Evolutionary conservation across 164 flowering plant genomes (phyloP), one percentile per base, ranked within the genome.

Genomic region (Vitis rotundifolia): DNA sequence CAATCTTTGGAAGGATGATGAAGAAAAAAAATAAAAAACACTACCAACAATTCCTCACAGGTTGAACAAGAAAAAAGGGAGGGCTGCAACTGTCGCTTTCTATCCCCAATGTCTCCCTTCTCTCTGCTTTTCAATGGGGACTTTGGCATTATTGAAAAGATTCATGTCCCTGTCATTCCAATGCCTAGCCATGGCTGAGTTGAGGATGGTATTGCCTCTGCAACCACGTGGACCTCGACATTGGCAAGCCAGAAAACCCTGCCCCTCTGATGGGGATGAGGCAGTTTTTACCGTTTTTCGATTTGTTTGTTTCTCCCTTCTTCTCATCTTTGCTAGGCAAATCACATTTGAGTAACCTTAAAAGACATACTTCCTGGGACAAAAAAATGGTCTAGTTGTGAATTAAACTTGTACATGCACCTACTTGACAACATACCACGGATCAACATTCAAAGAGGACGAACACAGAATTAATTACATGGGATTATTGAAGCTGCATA

Each of bases 11-110:
- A 59, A 64, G 53, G n/a, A 48, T 49, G 57, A 67, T 56, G 37
- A 59, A 64, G 59, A 9, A 53, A 3, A 53, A 37, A 22, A 19
- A 58, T 58, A 61, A 28, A 28, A 63, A 12, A 37, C 6, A 6
- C 11, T 54, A 49, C 58, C 72, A 74, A 69, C 64, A 70, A 60
- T 75, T 68, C 58, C 71, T 70, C 52, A 67, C 49, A 55, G 49
- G 19, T 55, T 54, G 15, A 60, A 64, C 11, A 49, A 66, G 16
- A 61, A 69, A 29, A 57, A 37, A 37, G 44, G 26, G 2, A 2
- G 26, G 26, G 44, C 7, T 37, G 44, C 26, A 22, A 37, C 44
- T 16, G 11, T 9, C 37, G 14, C 16, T 14, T 52, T 54, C 50
- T 18, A 11, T 26, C 61, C 22, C 44, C 44, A 37, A 37, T 37